Base-by-base conservation (phyloP, 805 yeast species). In the Monosporozyma aerobia region DNA sequence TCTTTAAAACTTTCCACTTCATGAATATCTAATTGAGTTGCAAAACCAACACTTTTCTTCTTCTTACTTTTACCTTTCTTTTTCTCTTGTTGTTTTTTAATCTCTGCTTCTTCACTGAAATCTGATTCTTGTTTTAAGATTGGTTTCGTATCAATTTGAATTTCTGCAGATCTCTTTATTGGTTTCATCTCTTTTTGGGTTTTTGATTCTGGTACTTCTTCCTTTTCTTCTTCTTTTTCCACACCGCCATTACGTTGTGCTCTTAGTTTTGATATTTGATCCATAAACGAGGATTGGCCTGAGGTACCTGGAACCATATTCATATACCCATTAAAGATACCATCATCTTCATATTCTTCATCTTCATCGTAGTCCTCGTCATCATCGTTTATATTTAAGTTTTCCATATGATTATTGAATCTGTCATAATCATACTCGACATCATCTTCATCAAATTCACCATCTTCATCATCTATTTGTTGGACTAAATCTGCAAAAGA, bases 1-100 rank as follows among this genome's bases (percentile, higher is more conserved):
- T 57, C 57, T 50, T 69, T 69, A 30, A 64, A 51, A 52, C 57
- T 68, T 51, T 67, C 69, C 16, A 69, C 64, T 53, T 67, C 70
- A 50, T 59, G 59, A 22, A 69, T 60, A 52, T 67, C 68, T 9
- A 68, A 56, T n/a, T 54, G 50, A 4, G 60, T 44, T 2, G 71
- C 72, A 55, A 69, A 69, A 2, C 67, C 64, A 41, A 69, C 70
- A 44, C 51, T 53, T 49, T 67, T 69, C 50, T 60, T 60, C 11
- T 51, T 55, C 40, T 59, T 59, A 2, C 44, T 51, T 22, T 25
- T 35, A 23, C 33, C 47, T 23, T n/a, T 33, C 13, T 39, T 30
- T 22, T 48, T 35, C 33, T 51, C 57, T n/a, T 47, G 44, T 35
- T 35, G 23, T 16, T 9, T 33, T 9, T 39, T 30, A 11, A 45